These are phyloP conservation scores for Ustilago trichophora DNA, from an alignment of 1,284 basidiomycete genomes.

Conservation along the genomic window DNA sequence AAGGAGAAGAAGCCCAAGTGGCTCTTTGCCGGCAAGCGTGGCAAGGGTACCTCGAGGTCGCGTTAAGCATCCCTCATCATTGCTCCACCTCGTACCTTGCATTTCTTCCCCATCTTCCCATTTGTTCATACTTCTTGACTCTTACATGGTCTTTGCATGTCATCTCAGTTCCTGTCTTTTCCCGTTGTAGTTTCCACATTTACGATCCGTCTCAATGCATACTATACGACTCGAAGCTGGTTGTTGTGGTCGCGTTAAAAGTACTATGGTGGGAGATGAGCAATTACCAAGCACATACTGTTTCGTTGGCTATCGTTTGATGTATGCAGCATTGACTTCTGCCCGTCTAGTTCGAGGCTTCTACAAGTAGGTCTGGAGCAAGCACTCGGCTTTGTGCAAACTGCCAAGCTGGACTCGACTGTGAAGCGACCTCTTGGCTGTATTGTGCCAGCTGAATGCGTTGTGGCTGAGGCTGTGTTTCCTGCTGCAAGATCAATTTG, in stretches of 20 bases:
- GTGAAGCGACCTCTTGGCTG: too few relatives aligned
- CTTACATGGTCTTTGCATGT: slow-evolving; percentile 15
- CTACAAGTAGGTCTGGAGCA: too few relatives aligned
- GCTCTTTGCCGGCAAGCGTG: slow-evolving; percentile 64
- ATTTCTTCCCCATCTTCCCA: neutral
- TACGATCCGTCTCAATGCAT: slow-evolving; percentile 16
- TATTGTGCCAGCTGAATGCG: too few relatives aligned
- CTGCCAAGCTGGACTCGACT: too few relatives aligned
- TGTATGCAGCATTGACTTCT: too few relatives aligned
- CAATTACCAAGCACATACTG: too few relatives aligned
- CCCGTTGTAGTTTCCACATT: slow-evolving; percentile 10
- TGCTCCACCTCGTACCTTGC: neutral
- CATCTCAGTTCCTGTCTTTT: slow-evolving; percentile 7
- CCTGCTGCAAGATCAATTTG: too few relatives aligned
- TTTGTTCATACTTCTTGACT: neutral
- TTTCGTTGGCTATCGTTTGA: too few relatives aligned
- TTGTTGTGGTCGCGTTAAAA: neutral
- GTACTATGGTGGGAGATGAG: neutral
- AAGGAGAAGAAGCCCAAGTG: slow-evolving; percentile 64
- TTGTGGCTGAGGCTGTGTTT: too few relatives aligned
- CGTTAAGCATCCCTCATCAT: slow-evolving; percentile 10
- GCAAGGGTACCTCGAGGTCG: slow-evolving; percentile 62
- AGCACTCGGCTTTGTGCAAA: too few relatives aligned
- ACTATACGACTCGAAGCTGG: neutral
- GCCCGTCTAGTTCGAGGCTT: too few relatives aligned